Evolutionary conservation across 805 yeast species (phyloP), one percentile per base, ranked within the genome.

Genomic region (Brettanomyces sp.): DNA sequence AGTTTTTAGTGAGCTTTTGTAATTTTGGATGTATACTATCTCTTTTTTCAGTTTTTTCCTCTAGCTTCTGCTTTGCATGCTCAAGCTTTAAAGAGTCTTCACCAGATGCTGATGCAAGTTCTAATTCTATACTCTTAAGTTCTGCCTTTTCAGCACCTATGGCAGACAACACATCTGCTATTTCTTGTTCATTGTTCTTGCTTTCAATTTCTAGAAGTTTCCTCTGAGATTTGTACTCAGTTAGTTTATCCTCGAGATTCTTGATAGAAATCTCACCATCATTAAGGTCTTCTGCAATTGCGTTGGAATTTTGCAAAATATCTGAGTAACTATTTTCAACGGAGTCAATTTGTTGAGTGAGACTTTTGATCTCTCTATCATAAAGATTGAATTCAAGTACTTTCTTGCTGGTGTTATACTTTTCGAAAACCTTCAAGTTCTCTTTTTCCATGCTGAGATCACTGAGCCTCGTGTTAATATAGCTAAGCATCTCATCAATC

Each of bases 381-480:
- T 79, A 80, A 8, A 90, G 64, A 33, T 83, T 79, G 62, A 77
- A 89, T 54, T 90, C 95, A 14, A 78, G 71, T 32, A 80, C 74
- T 57, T 87, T 84, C 52, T 84, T 78, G 47, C 75, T 72, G 47
- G 76, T 78, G 53, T 85, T 93, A 25, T 81, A 67, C 21, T 67
- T 69, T 56, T 86, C 95, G 59, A 71, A 88, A 44, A 76, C 73
- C 52, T 78, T 80, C 52, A 89, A 69, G 56, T 87, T 95, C 46
- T 76, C 74, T 47, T 82, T 82, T 60, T 93, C 98, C 43, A 80
- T 72, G 57, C 84, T 87, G 54, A 93, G 74, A 63, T 89, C 96
- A 3, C 76, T 67, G 42, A 91, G 69, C 56, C 95, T 72, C 41
- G 76, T 81, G 48, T 82, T 80, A 41, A 89, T 79, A 49, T 82